Evolutionary conservation across 2,329 filamentous ascomycete genomes (phyloP).

Genomic region (Niveomyces coronatus): DNA sequence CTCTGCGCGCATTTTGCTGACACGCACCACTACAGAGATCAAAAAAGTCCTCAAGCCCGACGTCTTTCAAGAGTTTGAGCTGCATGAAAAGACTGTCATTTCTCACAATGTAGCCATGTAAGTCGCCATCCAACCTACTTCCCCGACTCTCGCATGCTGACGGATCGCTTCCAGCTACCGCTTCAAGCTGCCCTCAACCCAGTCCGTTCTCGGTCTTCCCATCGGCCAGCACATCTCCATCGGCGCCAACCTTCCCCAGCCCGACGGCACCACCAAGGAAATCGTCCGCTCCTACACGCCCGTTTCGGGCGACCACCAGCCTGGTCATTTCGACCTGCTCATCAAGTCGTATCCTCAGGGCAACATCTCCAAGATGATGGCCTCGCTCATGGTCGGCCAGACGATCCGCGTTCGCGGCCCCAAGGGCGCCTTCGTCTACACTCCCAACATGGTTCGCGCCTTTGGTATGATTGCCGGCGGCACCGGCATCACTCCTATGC

Average conservation of each 20-base stretch:
- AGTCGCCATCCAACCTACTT: conserved; percentile 18
- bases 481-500: conserved; percentile 96
- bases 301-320: conserved; percentile 79
- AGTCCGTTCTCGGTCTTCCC: conserved; percentile 82
- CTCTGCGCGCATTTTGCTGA: conserved; percentile 10
- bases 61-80: conserved; percentile 82
- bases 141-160: neutral
- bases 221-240: conserved; percentile 99
- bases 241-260: conserved; percentile 59
- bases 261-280: conserved; percentile 66
- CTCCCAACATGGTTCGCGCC: conserved; percentile 88
- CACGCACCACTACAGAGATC: conserved; percentile 42
- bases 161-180: conserved; percentile 56
- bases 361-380: conserved; percentile 93
- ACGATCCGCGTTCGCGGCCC: conserved; percentile 85
- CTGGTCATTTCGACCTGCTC: conserved; percentile 88
- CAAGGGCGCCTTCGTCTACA: conserved; percentile 97
- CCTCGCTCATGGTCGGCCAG: conserved; percentile 70
- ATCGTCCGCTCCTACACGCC: conserved; percentile 88
- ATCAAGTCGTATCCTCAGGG: conserved; percentile 97
- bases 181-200: conserved; percentile 70
- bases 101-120: conserved; percentile 98
- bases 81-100: conserved; percentile 89
- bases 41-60: conserved; percentile 80
- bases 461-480: conserved; percentile 98